Evolutionary conservation across 2,329 filamentous ascomycete species (phyloP), one percentile per base, ranked within the genome.

Genomic region (Aspergillus ochraceus): DNA sequence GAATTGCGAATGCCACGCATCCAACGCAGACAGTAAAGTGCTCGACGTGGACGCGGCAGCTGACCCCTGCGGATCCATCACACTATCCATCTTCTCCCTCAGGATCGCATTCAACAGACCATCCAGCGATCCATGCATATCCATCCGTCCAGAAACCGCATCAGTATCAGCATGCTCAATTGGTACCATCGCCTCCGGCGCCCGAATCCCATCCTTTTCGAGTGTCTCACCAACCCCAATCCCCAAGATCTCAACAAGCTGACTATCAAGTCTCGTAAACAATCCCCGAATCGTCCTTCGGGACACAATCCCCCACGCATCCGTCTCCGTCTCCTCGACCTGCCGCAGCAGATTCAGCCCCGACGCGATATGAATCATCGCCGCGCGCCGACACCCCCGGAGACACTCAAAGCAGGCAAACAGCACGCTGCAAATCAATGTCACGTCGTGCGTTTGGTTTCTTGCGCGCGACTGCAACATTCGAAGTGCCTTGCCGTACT

Each of bases 321-420:
- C 11, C 32, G 32, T 42, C 17, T 22, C 17, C 36, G 17, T n/a
- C 36, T 42, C 14, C 36, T 29, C 26, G 0, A 20, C 52, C n/a
- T 50, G 45, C 1, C 32, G 20, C 19, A 58, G 30, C 17, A 58
- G 20, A 29, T 54, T 32, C 45, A 54, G 11, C 1, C 56, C 51
- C 1, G 56, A 58, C 26, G 29, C 32, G 12, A 58, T 58, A 26
- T 58, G 56, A n/a, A 58, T 49, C n/a, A 50, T 46, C 4, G 56
- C 56, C n/a, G 51, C 51, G 12, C 42, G n/a, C 6, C 45, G 56
- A 42, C 51, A 54, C 4, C 56, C 56, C 5, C 56, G 30, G 1
- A 54, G 45, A 26, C 51, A 47, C 29, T 58, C 56, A 22, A 54
- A 58, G 17, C 39, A 54, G 2, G 56, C 32, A 17, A 58, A 58